Base-by-base conservation (phyloP, 495 filamentous ascomycete genomes). In the Hyaloscypha bicolor region DNA sequence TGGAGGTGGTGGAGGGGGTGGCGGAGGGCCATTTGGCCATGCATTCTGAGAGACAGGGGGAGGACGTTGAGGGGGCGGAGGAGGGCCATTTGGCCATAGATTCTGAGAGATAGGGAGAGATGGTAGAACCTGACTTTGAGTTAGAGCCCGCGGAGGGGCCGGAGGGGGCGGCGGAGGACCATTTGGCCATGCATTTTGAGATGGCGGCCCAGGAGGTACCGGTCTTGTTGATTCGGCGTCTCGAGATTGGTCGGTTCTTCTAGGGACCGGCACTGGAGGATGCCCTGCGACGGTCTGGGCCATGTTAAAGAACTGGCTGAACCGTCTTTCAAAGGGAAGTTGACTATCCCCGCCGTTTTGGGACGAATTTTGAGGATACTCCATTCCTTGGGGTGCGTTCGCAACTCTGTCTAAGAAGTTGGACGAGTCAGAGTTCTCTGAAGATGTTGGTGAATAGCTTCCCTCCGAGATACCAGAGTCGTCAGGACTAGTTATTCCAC, bases 291-390 rank as follows among this genome's bases (percentile, higher is more conserved):
- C 16, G 22, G 9, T 5, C 51, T 53, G 12, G 42, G 42, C n/a
- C n/a, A 2, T 48, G 42, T 48, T 48, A n/a, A 48, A 48, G 42
- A 2, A 48, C 42, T 48, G 51, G 51, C 51, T 53, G 16, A n/a
- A 53, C 51, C 51, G 51, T 53, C 19, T 11, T 53, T 53, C 51
- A 53, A 53, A 53, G 5, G 51, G 51, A 53, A 53, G 51, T n/a
- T 53, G 51, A 53, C 51, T 53, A 29, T 53, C 51, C 19, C 51
- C 51, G 19, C 51, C 51, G 51, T 14, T 53, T 53, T 53, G 51
- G 51, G 51, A 53, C 16, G 4, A 53, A 53, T 53, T 53, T 53
- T 53, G 51, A 53, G 51, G 4, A 53, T 53, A 12, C n/a, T 11
- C 42, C 42, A n/a, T 2, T 12, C 11, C 42, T 48, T 48, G 19